Evolutionary conservation across 1,139 yeast species (phyloP).

Genomic region (Lizanozyma gosingica): DNA sequence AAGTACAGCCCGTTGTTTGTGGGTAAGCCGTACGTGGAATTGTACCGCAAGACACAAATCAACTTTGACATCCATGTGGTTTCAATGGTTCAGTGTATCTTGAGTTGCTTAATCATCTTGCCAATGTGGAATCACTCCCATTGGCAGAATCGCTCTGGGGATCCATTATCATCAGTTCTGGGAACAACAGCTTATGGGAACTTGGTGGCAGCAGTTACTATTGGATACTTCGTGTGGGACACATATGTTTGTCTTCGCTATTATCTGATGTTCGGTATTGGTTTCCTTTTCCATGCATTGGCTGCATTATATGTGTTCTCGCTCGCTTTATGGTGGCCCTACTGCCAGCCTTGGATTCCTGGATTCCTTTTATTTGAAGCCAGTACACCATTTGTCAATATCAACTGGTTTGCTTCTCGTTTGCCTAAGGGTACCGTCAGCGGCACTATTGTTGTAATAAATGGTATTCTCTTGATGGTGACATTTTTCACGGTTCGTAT

Average conservation of each 20-base stretch:
- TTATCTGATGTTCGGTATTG: slow-evolving; percentile 63
- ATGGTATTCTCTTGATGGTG: slow-evolving; percentile 61
- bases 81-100: slow-evolving; percentile 70
- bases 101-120: slow-evolving; percentile 44
- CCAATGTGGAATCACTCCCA: slow-evolving; percentile 51
- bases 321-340: slow-evolving; percentile 37
- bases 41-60: slow-evolving; percentile 39
- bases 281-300: slow-evolving; percentile 79
- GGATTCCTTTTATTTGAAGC: slow-evolving; percentile 79
- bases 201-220: slow-evolving; percentile 59
- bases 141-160: slow-evolving; percentile 25
- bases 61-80: slow-evolving; percentile 88
- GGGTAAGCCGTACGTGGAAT: slow-evolving; percentile 39
- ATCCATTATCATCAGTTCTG: slow-evolving; percentile 39
- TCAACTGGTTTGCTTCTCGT: slow-evolving; percentile 83
- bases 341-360: slow-evolving; percentile 69
- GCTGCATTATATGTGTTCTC: slow-evolving; percentile 72
- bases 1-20: slow-evolving; percentile 14
- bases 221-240: slow-evolving; percentile 95
- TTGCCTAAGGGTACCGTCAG: slow-evolving; percentile 53
- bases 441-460: slow-evolving; percentile 44
- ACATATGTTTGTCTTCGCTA: slow-evolving; percentile 52
- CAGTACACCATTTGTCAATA: slow-evolving; percentile 86
- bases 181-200: slow-evolving; percentile 71
- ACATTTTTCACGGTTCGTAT: slow-evolving; percentile 75